phyloP scores from a whole-genome alignment of 78 protist genomes.

The Speleostelium caveatum region DNA sequence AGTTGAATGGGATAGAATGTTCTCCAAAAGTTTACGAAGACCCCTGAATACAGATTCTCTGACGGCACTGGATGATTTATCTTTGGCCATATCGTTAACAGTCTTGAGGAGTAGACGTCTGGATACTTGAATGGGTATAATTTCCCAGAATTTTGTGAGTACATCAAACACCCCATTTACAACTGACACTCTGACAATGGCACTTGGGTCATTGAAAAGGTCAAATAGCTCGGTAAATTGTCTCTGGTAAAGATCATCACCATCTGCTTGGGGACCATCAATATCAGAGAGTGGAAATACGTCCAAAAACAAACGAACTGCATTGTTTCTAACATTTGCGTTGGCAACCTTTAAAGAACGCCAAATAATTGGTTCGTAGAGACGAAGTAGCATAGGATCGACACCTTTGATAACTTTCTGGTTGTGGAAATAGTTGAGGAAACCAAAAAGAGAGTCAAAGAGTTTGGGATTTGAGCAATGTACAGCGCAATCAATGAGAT shows the following conservation, averaged over 20 bases:
- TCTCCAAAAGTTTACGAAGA: slow-evolving; percentile 21
- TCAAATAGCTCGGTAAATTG: slow-evolving; percentile 60
- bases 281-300: slow-evolving; percentile 83
- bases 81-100: slow-evolving; percentile 67
- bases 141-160: slow-evolving; percentile 79
- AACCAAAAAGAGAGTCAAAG: neutral
- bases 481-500: slow-evolving; percentile 68
- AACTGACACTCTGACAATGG: slow-evolving; percentile 61
- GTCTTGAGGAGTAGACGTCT: slow-evolving; percentile 24
- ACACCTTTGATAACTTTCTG: slow-evolving; percentile 75
- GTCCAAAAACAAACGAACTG: slow-evolving; percentile 72
- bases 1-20: slow-evolving; percentile 57
- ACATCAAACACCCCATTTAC: slow-evolving; percentile 59
- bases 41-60: slow-evolving; percentile 79
- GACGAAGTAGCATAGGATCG: slow-evolving; percentile 79
- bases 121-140: slow-evolving; percentile 64
- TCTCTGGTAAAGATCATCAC: slow-evolving; percentile 30
- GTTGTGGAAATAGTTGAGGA: slow-evolving; percentile 58
- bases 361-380: slow-evolving; percentile 83
- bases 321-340: slow-evolving; percentile 79
- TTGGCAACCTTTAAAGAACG: slow-evolving; percentile 80
- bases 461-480: slow-evolving; percentile 14
- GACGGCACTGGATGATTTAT: slow-evolving; percentile 32
- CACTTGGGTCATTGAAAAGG: slow-evolving; percentile 60
- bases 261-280: slow-evolving; percentile 13